A percentile compares a stretch with the other conserved stretches of the same genome.
Evolutionary conservation across 169 alveolate species (phyloP).

Genomic region (Plasmodium coatneyi): DNA sequence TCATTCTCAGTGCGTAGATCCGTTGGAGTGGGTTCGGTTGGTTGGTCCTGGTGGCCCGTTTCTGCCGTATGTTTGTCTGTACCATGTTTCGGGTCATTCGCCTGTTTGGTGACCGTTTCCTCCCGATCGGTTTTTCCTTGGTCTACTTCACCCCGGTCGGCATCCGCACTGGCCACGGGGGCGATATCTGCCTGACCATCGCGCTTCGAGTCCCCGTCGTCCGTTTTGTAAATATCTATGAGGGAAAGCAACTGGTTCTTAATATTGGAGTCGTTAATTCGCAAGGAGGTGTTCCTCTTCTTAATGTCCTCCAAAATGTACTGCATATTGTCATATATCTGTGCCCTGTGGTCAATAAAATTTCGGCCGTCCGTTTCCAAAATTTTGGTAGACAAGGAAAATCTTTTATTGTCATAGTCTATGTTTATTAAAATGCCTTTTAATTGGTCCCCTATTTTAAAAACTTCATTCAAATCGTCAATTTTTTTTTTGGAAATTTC

Average conservation of each 20-base stretch:
- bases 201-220: not conserved
- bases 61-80: not conserved
- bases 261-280: slow-evolving; percentile 58
- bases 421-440: slow-evolving; percentile 66
- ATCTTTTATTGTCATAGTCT: slow-evolving; percentile 67
- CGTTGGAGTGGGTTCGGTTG: not conserved
- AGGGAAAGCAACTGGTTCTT: slow-evolving; percentile 62
- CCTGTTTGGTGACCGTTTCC: not conserved
- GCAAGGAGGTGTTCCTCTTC: slow-evolving; percentile 23
- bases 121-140: not conserved
- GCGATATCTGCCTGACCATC: not conserved
- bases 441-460: slow-evolving; percentile 61
- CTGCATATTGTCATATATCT: slow-evolving; percentile 45
- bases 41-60: not conserved
- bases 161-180: not conserved
- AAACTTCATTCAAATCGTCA: slow-evolving; percentile 17
- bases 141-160: not conserved
- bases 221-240: slow-evolving; percentile 52
- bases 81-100: not conserved
- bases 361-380: slow-evolving; percentile 47
- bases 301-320: slow-evolving; percentile 25
- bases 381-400: slow-evolving; percentile 62
- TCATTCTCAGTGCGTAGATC: not conserved
- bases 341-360: slow-evolving; percentile 43
- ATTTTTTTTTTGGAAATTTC: slow-evolving; percentile 68